Evolutionary conservation across 257 asterid species (phyloP).

Genomic region (Ocimum tenuiflorum): DNA sequence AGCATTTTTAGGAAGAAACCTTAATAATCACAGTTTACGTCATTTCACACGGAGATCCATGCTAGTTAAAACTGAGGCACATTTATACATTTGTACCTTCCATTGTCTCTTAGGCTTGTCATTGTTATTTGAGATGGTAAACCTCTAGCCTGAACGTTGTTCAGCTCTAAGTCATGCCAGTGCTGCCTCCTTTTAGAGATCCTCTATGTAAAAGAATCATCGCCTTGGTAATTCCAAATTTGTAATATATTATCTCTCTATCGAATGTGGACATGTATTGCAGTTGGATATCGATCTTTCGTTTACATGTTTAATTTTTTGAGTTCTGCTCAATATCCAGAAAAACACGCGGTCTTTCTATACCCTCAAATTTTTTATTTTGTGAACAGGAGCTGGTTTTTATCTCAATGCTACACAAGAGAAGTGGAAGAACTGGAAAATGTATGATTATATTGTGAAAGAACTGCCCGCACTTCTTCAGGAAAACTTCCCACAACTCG

Average conservation of each 20-base stretch:
- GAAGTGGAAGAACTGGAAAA: slow-evolving; percentile 96
- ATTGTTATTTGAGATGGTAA: neutral
- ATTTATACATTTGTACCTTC: neutral
- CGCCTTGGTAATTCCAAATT: too few species aligned
- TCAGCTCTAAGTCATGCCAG: too few species aligned
- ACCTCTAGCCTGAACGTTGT: too few species aligned
- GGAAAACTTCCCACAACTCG: slow-evolving; percentile 79
- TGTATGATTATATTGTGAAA: slow-evolving; percentile 96
- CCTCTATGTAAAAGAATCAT: too few species aligned
- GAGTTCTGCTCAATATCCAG: neutral
- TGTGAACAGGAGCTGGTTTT: slow-evolving; percentile 82
- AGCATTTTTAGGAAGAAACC: too few species aligned
- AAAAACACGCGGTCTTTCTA: neutral
- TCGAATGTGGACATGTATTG: too few species aligned
- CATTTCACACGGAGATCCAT: too few species aligned
- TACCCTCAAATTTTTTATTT: neutral
- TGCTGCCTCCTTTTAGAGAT: too few species aligned
- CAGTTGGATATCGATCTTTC: too few species aligned
- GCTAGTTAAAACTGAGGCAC: neutral
- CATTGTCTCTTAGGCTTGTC: neutral
- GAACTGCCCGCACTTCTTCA: slow-evolving; percentile 72
- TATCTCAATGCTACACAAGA: slow-evolving; percentile 96
- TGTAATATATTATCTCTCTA: too few species aligned
- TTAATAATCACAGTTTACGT: too few species aligned
- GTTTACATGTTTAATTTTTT: too few species aligned